Base-by-base conservation (phyloP, 257 asterid genomes). In the Lycium ferocissimum region DNA sequence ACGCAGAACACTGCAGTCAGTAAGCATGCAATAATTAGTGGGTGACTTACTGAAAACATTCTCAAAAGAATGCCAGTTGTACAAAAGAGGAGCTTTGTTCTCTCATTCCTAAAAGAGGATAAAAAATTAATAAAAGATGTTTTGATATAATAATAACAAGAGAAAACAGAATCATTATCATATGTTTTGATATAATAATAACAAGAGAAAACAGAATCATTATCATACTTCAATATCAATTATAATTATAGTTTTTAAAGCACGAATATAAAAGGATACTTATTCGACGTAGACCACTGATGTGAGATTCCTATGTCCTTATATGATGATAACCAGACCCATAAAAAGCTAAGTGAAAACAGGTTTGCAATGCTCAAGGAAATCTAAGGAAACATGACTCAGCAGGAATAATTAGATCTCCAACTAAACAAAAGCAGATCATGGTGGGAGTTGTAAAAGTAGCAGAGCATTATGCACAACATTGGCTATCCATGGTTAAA, bases 51-150 rank as follows among this genome's bases (percentile, higher is more conserved):
- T 91, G 93, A 90, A 76, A 96, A 90, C 98, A 94, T 96, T 92
- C 99, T 92, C 91, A 95, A 91, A 90, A 96, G 99, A 89, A 96
- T 94, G 86, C 99, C 99, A 65, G 98, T 96, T 13, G 99, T 96
- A 91, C 99, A 96, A 85, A 96, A 96, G 20, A 96, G 97, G 89
- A 96, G 98, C 93, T 90, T 96, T 43, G 99, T 96, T 87, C 92
- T 90, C 86, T 92, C 97, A 87, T 89, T 96, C 97, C 99, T 96
- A 83, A 58, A 89, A 84, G 51, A 90, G 78, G 61, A 67, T 88
- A 85, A 86, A 9, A 26, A 80, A 72, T 1, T n/a, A 67, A 57
- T 6, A 75, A 26, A 78, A 26, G 65, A 78, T 53, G 5, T 14
- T 78, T 26, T 53, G 49, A 78, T 14, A 17, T 78, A 53, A 51